phyloP scores from a whole-genome alignment of 1,284 basidiomycete genomes.

The Papiliotrema laurentii region DNA sequence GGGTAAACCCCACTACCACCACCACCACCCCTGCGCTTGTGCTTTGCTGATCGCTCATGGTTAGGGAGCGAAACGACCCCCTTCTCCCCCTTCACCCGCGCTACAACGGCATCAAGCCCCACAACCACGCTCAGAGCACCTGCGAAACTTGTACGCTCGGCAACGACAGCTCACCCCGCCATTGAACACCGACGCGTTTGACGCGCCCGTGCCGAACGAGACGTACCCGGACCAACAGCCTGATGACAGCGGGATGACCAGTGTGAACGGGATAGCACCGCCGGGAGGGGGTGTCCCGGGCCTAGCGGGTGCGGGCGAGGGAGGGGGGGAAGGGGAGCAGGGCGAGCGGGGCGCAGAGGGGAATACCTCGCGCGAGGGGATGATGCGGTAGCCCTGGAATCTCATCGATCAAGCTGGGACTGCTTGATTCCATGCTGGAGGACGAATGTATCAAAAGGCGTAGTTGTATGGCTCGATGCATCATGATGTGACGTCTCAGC shows the following conservation, averaged over 20 bases:
- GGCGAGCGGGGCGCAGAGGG: background rate
- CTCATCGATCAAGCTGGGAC: background rate
- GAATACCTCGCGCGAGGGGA: background rate
- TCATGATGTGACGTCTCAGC: background rate
- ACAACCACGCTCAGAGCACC: constrained; percentile 29
- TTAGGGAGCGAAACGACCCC: constrained; percentile 43
- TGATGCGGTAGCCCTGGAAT: too few relatives aligned
- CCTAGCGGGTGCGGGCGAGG: background rate
- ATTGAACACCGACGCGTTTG: constrained; percentile 31
- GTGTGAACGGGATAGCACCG: background rate
- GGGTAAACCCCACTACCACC: too few relatives aligned
- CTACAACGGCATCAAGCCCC: constrained; percentile 27
- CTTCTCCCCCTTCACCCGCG: constrained; percentile 39
- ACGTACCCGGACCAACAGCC: constrained; percentile 40
- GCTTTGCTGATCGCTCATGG: background rate
- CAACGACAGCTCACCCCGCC: constrained; percentile 25
- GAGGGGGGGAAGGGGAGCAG: background rate
- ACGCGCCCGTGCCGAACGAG: constrained; percentile 45
- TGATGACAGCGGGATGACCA: constrained; percentile 7
- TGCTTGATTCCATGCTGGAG: too few relatives aligned
- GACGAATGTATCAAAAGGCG: too few relatives aligned
- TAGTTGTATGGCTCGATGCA: background rate
- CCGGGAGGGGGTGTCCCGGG: background rate
- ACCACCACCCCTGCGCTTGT: background rate
- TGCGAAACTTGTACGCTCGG: constrained; percentile 31